These are phyloP conservation scores for Cryptococcus hybrid DNA, from an alignment of 1,284 basidiomycete species.

Conservation along the genomic window DNA sequence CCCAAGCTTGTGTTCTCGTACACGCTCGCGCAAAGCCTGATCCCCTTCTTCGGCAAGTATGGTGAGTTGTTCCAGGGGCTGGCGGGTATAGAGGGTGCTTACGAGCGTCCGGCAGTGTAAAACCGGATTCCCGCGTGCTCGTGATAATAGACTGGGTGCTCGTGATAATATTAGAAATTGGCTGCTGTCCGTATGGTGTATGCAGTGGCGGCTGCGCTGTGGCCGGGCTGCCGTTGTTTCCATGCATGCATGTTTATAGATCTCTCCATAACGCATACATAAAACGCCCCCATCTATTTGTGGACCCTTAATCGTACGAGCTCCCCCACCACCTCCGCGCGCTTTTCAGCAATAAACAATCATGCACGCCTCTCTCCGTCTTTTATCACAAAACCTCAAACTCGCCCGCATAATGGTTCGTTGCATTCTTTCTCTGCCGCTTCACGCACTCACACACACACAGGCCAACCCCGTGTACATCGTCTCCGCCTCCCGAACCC, in stretches of 20 bases:
- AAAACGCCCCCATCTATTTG: background rate
- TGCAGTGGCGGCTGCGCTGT: too few relatives aligned
- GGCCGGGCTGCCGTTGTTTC: background rate
- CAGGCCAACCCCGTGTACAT: slow-evolving; percentile 66
- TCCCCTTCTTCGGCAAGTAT: slow-evolving; percentile 89
- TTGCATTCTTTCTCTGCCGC: too few relatives aligned
- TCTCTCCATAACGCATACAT: background rate
- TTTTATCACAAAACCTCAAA: too few relatives aligned
- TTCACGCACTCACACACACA: too few relatives aligned
- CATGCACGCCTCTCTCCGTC: background rate
- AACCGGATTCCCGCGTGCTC: too few relatives aligned
- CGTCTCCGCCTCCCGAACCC: slow-evolving; percentile 90
- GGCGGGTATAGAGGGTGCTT: too few relatives aligned
- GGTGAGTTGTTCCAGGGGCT: slow-evolving; percentile 40
- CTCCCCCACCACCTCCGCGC: too few relatives aligned
- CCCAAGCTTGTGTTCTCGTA: slow-evolving; percentile 98
- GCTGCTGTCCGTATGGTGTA: too few relatives aligned
- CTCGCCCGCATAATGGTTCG: too few relatives aligned
- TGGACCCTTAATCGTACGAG: slow-evolving; percentile 1
- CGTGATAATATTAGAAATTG: too few relatives aligned
- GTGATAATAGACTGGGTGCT: too few relatives aligned
- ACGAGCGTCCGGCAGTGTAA: too few relatives aligned
- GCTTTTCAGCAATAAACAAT: background rate
- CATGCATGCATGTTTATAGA: background rate
- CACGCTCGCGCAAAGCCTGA: slow-evolving; percentile 93